Evolutionary conservation across 768 basidiomycete genomes (phyloP).

Genomic region (Mycena albidolilacea): DNA sequence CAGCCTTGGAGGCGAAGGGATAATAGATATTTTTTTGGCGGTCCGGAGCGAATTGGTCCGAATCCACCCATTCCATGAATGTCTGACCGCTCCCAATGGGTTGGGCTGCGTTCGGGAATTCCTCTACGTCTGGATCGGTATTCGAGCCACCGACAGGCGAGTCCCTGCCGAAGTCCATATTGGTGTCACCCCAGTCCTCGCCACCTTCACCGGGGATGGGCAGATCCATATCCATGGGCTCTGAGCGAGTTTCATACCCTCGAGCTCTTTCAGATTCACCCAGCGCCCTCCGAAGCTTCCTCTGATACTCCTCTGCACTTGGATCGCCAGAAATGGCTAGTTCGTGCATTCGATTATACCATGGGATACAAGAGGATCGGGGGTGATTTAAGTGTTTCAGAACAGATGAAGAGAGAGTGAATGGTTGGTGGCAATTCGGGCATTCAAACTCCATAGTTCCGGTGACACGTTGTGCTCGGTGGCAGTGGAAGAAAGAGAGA

Average conservation of each 20-base stretch:
- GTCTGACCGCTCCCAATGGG: neutral
- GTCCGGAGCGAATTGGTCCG: neutral
- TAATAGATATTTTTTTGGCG: slow-evolving; percentile 45
- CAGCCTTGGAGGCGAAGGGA: slow-evolving; percentile 47
- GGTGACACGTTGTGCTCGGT: too few species aligned
- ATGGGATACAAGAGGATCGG: neutral
- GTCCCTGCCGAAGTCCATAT: neutral
- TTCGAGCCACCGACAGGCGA: neutral
- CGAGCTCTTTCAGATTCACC: neutral
- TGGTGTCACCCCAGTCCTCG: neutral
- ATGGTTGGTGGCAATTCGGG: neutral
- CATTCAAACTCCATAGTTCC: neutral
- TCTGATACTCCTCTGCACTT: neutral
- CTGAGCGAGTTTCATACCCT: neutral
- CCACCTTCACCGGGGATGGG: neutral
- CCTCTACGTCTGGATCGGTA: neutral
- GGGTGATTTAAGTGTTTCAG: neutral
- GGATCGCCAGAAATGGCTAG: neutral
- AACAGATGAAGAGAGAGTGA: neutral
- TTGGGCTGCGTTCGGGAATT: neutral
- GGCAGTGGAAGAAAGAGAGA: neutral
- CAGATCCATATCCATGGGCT: neutral
- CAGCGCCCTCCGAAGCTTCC: neutral
- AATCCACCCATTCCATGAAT: neutral
- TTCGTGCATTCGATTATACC: neutral